A percentile compares a stretch with the other conserved stretches of the same genome.
Evolutionary conservation across 352 stramenopile genomes (phyloP).

Genomic region (Globisporangium viniferum): DNA sequence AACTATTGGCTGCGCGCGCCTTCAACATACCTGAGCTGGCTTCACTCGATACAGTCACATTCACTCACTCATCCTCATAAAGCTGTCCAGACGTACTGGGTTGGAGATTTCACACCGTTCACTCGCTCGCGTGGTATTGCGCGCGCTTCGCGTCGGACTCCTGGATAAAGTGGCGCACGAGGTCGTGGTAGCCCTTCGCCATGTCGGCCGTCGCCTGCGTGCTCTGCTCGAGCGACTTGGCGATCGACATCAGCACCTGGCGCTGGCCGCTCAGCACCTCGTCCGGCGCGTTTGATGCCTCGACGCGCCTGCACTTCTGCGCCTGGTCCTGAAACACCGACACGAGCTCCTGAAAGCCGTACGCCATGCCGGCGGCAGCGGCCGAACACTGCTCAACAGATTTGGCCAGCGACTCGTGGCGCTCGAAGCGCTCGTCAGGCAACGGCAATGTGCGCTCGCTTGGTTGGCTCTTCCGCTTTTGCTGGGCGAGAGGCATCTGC

Average conservation of each 20-base stretch:
- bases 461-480: background rate
- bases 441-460: background rate
- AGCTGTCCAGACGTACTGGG: too few species aligned
- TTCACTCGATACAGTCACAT: too few species aligned
- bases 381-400: conserved; percentile 52
- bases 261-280: conserved; percentile 21
- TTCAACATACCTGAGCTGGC: too few species aligned
- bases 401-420: conserved; percentile 22
- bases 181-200: conserved; percentile 38
- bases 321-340: conserved; percentile 33
- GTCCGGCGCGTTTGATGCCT: conserved; percentile 14
- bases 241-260: conserved; percentile 32
- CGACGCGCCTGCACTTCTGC: conserved; percentile 19
- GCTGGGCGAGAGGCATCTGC: conserved; percentile 8
- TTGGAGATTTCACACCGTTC: too few species aligned
- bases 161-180: conserved; percentile 30
- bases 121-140: background rate
- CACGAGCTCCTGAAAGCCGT: conserved; percentile 41
- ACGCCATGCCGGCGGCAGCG: conserved; percentile 40
- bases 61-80: too few species aligned
- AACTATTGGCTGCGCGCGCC: too few species aligned
- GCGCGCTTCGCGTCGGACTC: conserved; percentile 12
- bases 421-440: background rate
- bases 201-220: conserved; percentile 41
- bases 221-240: conserved; percentile 40